Percentiles rank a stretch among this genome's conserved stretches.
Evolutionary conservation across 257 asterid species (phyloP).

Genomic region (Haberlea rhodopensis): DNA sequence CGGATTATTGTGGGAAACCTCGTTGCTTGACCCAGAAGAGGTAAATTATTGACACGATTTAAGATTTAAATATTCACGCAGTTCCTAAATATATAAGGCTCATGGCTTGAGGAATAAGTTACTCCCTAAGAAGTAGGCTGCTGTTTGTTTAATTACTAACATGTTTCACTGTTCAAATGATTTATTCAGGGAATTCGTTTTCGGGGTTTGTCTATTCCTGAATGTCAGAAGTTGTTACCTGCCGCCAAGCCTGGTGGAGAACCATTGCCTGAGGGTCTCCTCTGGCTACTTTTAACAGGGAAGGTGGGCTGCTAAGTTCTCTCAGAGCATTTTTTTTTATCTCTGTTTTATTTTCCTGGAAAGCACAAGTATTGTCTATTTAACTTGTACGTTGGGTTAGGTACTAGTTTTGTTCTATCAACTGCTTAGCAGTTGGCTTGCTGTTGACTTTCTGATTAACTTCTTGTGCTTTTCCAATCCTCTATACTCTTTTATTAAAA

Average conservation of each 20-base stretch:
- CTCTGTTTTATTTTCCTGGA: neutral
- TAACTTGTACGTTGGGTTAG: neutral
- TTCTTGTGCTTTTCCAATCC: neutral
- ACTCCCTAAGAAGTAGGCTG: conserved; percentile 6
- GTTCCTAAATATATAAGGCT: conserved; percentile 7
- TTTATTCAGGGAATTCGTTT: conserved; percentile 86
- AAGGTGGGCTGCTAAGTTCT: conserved; percentile 48
- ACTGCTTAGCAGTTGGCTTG: neutral
- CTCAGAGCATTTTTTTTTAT: neutral
- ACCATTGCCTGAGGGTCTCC: conserved; percentile 98
- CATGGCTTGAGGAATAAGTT: neutral
- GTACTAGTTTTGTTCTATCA: neutral
- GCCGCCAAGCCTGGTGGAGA: conserved; percentile 91
- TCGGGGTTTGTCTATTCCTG: conserved; percentile 93
- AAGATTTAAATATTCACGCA: conserved; percentile 18
- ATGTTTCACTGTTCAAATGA: conserved; percentile 20
- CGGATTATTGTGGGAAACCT: conserved; percentile 97
- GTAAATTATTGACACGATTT: conserved; percentile 32
- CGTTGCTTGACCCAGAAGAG: conserved; percentile 98
- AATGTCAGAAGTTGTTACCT: conserved; percentile 90
- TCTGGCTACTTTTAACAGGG: conserved; percentile 98
- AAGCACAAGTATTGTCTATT: no score
- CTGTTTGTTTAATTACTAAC: conserved; percentile 4
- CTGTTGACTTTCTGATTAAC: neutral
- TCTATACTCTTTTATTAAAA: conserved; percentile 8